Base-by-base conservation (phyloP, 139 green algal genomes). In the Chlorella vulgaris region DNA sequence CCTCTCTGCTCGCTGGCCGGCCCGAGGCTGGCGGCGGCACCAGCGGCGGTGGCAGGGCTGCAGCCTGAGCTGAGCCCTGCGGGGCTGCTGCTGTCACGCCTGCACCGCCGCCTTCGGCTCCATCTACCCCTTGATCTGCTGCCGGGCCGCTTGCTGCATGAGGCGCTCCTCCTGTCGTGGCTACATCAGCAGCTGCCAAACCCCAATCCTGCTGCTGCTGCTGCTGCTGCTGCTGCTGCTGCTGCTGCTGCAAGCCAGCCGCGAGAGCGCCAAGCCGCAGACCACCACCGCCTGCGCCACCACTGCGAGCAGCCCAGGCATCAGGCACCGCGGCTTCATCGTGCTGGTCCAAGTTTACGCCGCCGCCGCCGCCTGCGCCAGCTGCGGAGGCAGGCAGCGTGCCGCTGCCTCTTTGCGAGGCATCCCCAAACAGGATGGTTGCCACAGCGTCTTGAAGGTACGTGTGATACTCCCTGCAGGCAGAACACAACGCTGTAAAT, bases 401-500 rank as follows among this genome's bases (percentile, higher is more conserved):
- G 4, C 28, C 35, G 28, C 69, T 40, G 42, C n/a, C 33, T 33
- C 29, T 33, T 35, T 50, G 65, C 33, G 31, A 47, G 6, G 47
- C n/a, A 31, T 78, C 42, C 6, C 77, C 77, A 69, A 51, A 76
- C 3, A 82, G 61, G 43, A 89, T 77, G 33, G 43, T 76, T 4
- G 53, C 76, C 1, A 70, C 65, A 1, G 82, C 69, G 13, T 89
- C 77, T 4, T 82, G 75, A 55, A 94, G 84, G 73, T 92, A 88
- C 74, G 88, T 83, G 67, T 94, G 88, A 81, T 95, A 95, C 24
- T 83, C 75, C 63, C 82, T 89, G 85, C 50, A 71, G 10, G n/a
- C n/a, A n/a, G n/a, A n/a, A n/a, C n/a, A n/a, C 1, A 51, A 7
- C 29, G 2, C 7, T 50, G 31, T 15, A n/a, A 7, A 19, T n/a